phyloP scores from a whole-genome alignment of 306 rosid species.

The Datisca glomerata region DNA sequence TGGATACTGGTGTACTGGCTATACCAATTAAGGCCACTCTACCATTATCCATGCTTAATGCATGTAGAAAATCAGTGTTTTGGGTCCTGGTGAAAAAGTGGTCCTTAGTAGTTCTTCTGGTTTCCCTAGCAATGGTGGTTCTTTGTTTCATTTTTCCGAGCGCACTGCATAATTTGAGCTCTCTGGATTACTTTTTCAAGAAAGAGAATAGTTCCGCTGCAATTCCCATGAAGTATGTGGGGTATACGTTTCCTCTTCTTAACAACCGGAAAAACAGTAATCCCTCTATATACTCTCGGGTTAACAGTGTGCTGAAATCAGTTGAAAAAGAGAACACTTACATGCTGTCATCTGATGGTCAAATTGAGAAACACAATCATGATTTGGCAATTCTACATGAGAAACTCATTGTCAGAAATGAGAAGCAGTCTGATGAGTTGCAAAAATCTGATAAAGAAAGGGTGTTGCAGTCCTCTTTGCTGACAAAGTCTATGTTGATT shows the following conservation, averaged over 20 bases:
- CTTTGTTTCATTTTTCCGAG: conserved; percentile 39
- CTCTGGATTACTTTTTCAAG: conserved; percentile 29
- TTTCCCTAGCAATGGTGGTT: conserved; percentile 27
- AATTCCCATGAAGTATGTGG: conserved; percentile 16
- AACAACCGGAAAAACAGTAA: conserved; percentile 24
- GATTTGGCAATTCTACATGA: conserved; percentile 18
- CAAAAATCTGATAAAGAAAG: conserved; percentile 26
- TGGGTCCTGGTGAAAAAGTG: conserved; percentile 54
- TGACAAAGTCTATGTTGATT: conserved; percentile 15
- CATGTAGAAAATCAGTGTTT: conserved; percentile 55
- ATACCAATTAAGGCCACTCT: conserved; percentile 74
- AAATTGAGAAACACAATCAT: conserved; percentile 17
- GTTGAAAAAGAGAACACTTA: conserved; percentile 19
- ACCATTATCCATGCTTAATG: conserved; percentile 48
- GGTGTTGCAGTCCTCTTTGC: conserved; percentile 19
- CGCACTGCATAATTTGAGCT: conserved; percentile 22
- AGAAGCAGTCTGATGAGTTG: conserved; percentile 13
- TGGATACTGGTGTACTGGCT: conserved; percentile 64
- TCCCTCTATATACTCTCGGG: no score
- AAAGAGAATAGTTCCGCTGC: conserved; percentile 23
- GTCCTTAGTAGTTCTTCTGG: conserved; percentile 31
- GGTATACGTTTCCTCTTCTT: conserved; percentile 19
- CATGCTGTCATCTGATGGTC: conserved; percentile 18
- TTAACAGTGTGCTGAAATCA: conserved; percentile 21
- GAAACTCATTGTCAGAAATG: conserved; percentile 18